These are phyloP conservation scores for Fusarium haematococcum DNA, from an alignment of 2,329 filamentous ascomycete species.

Conservation along the genomic window DNA sequence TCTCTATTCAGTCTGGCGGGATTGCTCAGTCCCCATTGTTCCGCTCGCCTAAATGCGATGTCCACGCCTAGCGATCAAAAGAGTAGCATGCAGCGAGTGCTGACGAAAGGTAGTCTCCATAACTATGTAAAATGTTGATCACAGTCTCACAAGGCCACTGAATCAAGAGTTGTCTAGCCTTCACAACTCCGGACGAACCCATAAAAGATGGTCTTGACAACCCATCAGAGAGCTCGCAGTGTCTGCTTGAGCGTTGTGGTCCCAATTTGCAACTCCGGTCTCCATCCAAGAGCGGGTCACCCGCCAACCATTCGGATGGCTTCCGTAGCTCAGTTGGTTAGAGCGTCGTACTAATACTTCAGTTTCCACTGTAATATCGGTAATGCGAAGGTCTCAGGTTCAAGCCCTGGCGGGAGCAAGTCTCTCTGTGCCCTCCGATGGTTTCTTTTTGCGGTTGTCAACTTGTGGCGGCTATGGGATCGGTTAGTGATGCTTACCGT, in stretches of 20 bases:
- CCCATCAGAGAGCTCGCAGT: not conserved
- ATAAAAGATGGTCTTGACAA: not conserved
- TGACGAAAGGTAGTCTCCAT: not conserved
- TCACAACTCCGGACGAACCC: no score
- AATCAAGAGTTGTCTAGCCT: not conserved
- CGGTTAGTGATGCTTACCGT: not conserved
- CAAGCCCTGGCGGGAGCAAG: not conserved
- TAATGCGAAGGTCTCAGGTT: not conserved
- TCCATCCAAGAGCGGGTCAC: not conserved
- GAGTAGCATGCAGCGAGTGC: no score
- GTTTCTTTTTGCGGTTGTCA: not conserved
- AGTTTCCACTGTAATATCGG: not conserved
- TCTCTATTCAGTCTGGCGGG: no score
- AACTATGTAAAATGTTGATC: not conserved
- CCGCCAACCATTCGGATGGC: not conserved
- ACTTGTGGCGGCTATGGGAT: not conserved
- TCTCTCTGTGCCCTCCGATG: not conserved
- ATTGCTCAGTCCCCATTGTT: no score
- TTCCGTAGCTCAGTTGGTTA: conserved; percentile 1
- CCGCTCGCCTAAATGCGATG: no score
- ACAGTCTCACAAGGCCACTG: no score
- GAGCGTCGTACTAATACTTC: not conserved
- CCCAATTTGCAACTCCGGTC: not conserved
- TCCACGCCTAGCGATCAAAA: no score
- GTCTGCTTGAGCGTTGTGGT: not conserved